A percentile compares a stretch with the other conserved stretches of the same genome.
Evolutionary conservation across 306 rosid species (phyloP).

Genomic region (Rubus parviflorus): DNA sequence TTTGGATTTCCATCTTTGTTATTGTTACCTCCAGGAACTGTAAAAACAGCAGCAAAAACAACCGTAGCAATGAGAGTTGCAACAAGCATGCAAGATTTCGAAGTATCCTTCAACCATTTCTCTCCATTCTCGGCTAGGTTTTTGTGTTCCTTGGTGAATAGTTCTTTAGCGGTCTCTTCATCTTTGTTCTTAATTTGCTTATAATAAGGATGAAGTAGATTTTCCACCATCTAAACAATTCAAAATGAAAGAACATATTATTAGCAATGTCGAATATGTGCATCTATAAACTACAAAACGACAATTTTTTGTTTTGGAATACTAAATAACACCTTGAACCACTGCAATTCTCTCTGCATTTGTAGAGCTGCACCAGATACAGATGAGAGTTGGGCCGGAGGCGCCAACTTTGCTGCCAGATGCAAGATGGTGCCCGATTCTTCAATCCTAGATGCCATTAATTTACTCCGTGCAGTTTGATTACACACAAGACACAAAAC

Average conservation of each 20-base stretch:
- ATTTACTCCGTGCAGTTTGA: slow-evolving; percentile 24
- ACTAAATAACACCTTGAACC: slow-evolving; percentile 18
- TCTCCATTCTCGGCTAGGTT: not conserved
- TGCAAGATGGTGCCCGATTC: slow-evolving; percentile 38
- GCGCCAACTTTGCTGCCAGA: slow-evolving; percentile 44
- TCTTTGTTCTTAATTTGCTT: not conserved
- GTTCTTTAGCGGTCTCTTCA: not conserved
- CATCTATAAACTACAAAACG: not conserved
- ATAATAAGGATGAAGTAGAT: slow-evolving; percentile 10
- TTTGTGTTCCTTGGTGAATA: slow-evolving; percentile 18
- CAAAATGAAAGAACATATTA: not conserved
- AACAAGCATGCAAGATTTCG: slow-evolving; percentile 53
- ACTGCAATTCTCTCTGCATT: slow-evolving; percentile 52
- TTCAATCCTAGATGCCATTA: not conserved
- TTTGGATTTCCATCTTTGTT: slow-evolving; percentile 38
- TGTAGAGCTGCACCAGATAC: slow-evolving; percentile 54
- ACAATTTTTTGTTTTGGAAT: not conserved
- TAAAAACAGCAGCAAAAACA: slow-evolving; percentile 46
- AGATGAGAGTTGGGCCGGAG: slow-evolving; percentile 32
- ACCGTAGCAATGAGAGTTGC: slow-evolving; percentile 57
- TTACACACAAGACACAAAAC: slow-evolving; percentile 39
- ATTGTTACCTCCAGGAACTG: slow-evolving; percentile 57
- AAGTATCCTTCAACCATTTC: slow-evolving; percentile 43
- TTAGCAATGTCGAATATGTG: not conserved
- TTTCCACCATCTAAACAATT: slow-evolving; percentile 9